Conservation (phyloP, 2,329 filamentous ascomycete genomes). For the Onygena corvina region DNA sequence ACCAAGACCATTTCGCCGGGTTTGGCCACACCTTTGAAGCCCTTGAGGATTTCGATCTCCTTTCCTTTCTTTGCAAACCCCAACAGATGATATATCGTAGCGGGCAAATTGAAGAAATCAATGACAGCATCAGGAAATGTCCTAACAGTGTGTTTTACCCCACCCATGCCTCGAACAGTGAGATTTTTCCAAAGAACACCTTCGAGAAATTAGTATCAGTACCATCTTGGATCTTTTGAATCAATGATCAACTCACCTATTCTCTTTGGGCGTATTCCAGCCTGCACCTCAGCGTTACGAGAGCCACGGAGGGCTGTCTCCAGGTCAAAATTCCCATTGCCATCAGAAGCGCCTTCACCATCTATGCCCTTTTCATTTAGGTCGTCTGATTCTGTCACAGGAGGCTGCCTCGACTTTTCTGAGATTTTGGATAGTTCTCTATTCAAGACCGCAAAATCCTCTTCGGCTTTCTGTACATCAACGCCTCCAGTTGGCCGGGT, state of each 20-base stretch:
- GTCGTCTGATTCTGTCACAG: constrained; percentile 23
- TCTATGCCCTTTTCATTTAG: constrained; percentile 32
- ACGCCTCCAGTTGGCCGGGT: constrained; percentile 29
- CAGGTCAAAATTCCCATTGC: constrained; percentile 57
- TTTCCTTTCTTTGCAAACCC: constrained; percentile 55
- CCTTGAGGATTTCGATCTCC: constrained; percentile 61
- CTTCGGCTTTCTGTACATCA: constrained; percentile 37
- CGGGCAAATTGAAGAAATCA: constrained; percentile 62
- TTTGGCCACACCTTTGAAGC: constrained; percentile 50
- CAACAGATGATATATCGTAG: constrained; percentile 49
- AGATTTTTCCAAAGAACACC: constrained; percentile 66
- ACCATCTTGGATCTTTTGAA: neutral
- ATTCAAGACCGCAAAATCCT: constrained; percentile 33
- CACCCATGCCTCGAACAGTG: constrained; percentile 63
- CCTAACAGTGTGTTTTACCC: constrained; percentile 57
- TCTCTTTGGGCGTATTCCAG: constrained; percentile 69
- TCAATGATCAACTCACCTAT: constrained; percentile 39
- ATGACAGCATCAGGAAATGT: constrained; percentile 70
- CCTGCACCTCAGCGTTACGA: constrained; percentile 57
- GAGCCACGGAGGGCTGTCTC: constrained; percentile 61
- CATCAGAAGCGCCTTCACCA: constrained; percentile 41
- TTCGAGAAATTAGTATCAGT: constrained; percentile 14
- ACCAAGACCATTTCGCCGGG: constrained; percentile 85
- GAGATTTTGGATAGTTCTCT: constrained; percentile 30
- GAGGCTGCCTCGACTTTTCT: constrained; percentile 27